Evolutionary conservation across 2,329 filamentous ascomycete genomes (phyloP).

Genomic region (Teratosphaeria nubilosa): DNA sequence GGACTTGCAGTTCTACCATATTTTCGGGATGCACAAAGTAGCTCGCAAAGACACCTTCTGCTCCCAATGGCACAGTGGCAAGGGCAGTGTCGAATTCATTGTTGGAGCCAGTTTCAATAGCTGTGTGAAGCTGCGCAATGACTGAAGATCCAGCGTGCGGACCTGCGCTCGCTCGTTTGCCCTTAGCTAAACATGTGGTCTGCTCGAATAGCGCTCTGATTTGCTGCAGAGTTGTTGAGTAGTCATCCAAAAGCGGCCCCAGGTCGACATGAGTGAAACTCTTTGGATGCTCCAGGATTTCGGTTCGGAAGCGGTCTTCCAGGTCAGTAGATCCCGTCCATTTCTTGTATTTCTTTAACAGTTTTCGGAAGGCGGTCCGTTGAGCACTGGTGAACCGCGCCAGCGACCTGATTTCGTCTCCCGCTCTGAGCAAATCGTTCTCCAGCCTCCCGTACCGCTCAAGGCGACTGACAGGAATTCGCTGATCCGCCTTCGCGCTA

Average conservation of each 20-base stretch:
- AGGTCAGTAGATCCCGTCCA: slow-evolving; percentile 67
- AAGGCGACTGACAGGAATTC: slow-evolving; percentile 35
- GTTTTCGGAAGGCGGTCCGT: slow-evolving; percentile 66
- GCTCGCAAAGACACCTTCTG: slow-evolving; percentile 35
- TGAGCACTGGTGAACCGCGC: slow-evolving; percentile 66
- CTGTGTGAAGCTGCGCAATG: slow-evolving; percentile 28
- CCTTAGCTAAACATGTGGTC: slow-evolving; percentile 9
- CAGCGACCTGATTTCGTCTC: slow-evolving; percentile 60
- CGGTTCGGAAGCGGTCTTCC: slow-evolving; percentile 54
- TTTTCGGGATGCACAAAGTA: slow-evolving; percentile 48
- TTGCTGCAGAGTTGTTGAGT: slow-evolving; percentile 36
- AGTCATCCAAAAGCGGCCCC: slow-evolving; percentile 39
- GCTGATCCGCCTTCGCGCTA: slow-evolving; percentile 12
- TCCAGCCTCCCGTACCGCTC: slow-evolving; percentile 43
- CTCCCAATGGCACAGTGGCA: slow-evolving; percentile 37
- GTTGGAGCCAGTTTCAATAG: slow-evolving; percentile 30
- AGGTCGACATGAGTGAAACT: slow-evolving; percentile 64
- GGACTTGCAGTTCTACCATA: slow-evolving; percentile 43
- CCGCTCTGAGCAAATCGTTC: slow-evolving; percentile 46
- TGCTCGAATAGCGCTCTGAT: slow-evolving; percentile 36
- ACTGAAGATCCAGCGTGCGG: slow-evolving; percentile 9
- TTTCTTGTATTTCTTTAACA: slow-evolving; percentile 80
- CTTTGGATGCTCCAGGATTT: slow-evolving; percentile 55
- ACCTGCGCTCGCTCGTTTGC: not conserved
- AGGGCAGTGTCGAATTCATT: slow-evolving; percentile 42